Evolutionary conservation across 2,329 filamentous ascomycete species (phyloP), one percentile per base, ranked within the genome.

Genomic region (Coniochaeta ligniaria): DNA sequence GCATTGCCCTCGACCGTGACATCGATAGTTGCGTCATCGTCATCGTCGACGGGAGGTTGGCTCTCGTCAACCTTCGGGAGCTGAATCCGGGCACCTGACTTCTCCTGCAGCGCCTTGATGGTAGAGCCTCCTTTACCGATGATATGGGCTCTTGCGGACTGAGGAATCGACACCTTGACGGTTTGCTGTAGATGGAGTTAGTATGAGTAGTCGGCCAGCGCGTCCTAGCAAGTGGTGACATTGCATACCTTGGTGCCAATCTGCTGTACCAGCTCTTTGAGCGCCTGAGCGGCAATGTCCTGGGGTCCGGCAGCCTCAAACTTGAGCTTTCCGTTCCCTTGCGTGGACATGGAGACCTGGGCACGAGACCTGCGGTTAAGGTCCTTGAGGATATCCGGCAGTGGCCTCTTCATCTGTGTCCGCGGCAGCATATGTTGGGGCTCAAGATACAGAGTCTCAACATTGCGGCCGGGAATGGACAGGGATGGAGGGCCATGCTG

Each of bases 351-450:
- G 66, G 89, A 88, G 66, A 99, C 85, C 67, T 86, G 91, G 61
- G 93, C 92, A 72, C 94, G 92, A 63, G 91, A 96, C 71, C 89
- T 91, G 76, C 89, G 91, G 77, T 96, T 97, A 76, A 98, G 91
- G 66, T 97, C 92, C 72, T 91, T 90, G 70, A 97, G 80, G 65
- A 95, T 88, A 66, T 98, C 94, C 35, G 86, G 80, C 58, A 97
- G 81, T 8, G 94, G 91, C 67, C 91, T 91, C 81, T 90, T 96
- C 69, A 97, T 79, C 73, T 96, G 87, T 62, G 79, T 80, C 50
- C 89, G 85, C 20, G 91, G 88, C 55, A 91, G 83, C 72, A 98
- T 84, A 72, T 95, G 88, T 54, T 87, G 84, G 9, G 89, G 86
- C 60, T 89, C 86, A 62, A 96, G 83, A 28, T 85, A 82, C 65